Evolutionary conservation across 2,329 filamentous ascomycete species (phyloP), one percentile per base, ranked within the genome.

Genomic region (Dactylellina cionopaga): DNA sequence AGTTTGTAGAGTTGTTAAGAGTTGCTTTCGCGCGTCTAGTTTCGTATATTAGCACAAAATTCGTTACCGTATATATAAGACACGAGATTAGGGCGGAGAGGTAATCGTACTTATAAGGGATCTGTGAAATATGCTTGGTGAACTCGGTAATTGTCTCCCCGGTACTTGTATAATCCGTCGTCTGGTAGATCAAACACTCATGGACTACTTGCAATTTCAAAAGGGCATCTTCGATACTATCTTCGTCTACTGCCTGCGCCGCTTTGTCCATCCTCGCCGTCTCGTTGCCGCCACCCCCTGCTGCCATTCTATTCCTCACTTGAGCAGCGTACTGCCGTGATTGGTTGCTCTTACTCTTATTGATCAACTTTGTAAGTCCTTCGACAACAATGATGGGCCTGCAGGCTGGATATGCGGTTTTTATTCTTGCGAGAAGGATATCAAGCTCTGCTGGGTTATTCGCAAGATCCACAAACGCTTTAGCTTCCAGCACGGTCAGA

Each of bases 81-180:
- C 46, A 44, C 47, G 54, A 33, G 51, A 33, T 15, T 13, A 9
- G 15, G 13, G 35, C 3, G 44, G 47, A 17, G 43, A 1, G n/a
- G 39, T 39, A n/a, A 5, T 71, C 76, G 55, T 82, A 85, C 74
- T 87, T 86, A 79, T 93, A 93, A 0, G 90, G 91, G 19, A 90
- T 87, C 0, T 88, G 90, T 5, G 89, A 90, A 51, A 94, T 88
- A 78, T 94, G 89, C 77, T 92, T 89, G 0, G 91, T 94, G 76
- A 93, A 92, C 31, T 85, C 83, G 27, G 85, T 82, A 27, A 93
- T 87, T 89, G 90, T 92, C 75, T 89, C 85, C 1, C 90, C 89
- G 0, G 89, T 90, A 76, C 92, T 89, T 0, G 85, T 78, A 0
- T 85, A 77, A 1, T 82, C 80, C 11, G 79, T 80, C 0, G 89